A percentile compares a stretch with the other conserved stretches of the same genome.
Evolutionary conservation across 2,329 filamentous ascomycete species (phyloP).

Genomic region (Microascus cirrosus): DNA sequence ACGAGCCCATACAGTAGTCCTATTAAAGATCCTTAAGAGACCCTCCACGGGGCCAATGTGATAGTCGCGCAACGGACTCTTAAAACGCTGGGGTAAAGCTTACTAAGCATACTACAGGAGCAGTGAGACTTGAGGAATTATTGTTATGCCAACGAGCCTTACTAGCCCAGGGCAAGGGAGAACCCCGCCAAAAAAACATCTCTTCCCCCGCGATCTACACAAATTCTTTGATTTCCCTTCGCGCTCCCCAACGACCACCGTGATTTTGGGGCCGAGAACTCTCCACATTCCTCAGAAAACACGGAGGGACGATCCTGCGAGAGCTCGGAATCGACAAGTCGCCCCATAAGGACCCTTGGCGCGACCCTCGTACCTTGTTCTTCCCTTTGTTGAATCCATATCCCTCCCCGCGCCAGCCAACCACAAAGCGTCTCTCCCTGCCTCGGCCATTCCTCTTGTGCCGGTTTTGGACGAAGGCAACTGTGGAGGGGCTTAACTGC

Average conservation of each 20-base stretch:
- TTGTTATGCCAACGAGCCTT: background rate
- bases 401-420: background rate
- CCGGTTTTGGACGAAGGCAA: background rate
- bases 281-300: background rate
- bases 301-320: background rate
- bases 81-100: background rate
- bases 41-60: too few relatives aligned
- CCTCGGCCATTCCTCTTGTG: background rate
- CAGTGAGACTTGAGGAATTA: background rate
- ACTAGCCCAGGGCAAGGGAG: background rate
- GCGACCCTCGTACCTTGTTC: background rate
- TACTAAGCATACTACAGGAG: background rate
- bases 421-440: background rate
- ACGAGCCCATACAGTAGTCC: too few relatives aligned
- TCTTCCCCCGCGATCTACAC: conserved; percentile 4
- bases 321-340: background rate
- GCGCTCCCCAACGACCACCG: background rate
- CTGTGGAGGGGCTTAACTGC: background rate
- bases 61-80: too few relatives aligned
- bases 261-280: background rate
- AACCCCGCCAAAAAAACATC: conserved; percentile 5
- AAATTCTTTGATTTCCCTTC: background rate
- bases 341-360: background rate
- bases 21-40: too few relatives aligned
- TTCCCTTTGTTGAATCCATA: background rate